Percentiles rank a stretch among this genome's conserved stretches.
Conservation (phyloP, 116 monocot species). For the Dioscorea cayenensis region DNA sequence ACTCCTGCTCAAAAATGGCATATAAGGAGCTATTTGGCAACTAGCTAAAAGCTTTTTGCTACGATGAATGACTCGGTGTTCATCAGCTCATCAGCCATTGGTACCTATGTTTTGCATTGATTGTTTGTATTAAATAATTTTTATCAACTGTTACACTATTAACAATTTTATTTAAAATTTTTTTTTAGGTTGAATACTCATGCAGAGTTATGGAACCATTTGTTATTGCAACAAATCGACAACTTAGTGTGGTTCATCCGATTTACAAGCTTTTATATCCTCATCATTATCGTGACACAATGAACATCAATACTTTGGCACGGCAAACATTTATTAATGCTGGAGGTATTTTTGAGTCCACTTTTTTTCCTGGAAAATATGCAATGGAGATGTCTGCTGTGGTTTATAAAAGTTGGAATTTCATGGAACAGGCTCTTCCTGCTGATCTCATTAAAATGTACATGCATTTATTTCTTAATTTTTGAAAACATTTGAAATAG, state of each 20-base stretch:
- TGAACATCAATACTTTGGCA: slow-evolving; percentile 82
- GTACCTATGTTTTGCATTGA: slow-evolving; percentile 11
- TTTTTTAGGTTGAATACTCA: slow-evolving; percentile 72
- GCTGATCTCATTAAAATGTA: slow-evolving; percentile 70
- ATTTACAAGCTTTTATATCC: slow-evolving; percentile 77
- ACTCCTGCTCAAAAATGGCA: slow-evolving; percentile 36
- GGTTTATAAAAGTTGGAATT: slow-evolving; percentile 67
- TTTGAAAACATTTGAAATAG: too few species aligned
- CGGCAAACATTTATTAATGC: slow-evolving; percentile 67
- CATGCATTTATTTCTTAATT: too few species aligned
- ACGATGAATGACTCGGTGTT: slow-evolving; percentile 55
- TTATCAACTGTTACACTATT: too few species aligned
- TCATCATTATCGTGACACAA: slow-evolving; percentile 84
- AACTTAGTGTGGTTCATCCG: slow-evolving; percentile 77
- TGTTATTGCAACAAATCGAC: slow-evolving; percentile 70
- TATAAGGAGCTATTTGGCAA: slow-evolving; percentile 45
- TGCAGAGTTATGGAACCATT: slow-evolving; percentile 83
- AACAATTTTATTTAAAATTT: too few species aligned
- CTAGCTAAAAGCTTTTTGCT: slow-evolving; percentile 70
- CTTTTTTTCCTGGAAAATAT: slow-evolving; percentile 49
- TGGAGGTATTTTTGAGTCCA: slow-evolving; percentile 57
- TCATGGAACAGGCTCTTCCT: slow-evolving; percentile 57
- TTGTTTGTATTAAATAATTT: too few species aligned
- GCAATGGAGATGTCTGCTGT: slow-evolving; percentile 58
- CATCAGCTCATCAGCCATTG: slow-evolving; percentile 84